Evolutionary conservation across 305 asterid genomes (phyloP), one percentile per base, ranked within the genome.

Genomic region (Fraxinus sp.): DNA sequence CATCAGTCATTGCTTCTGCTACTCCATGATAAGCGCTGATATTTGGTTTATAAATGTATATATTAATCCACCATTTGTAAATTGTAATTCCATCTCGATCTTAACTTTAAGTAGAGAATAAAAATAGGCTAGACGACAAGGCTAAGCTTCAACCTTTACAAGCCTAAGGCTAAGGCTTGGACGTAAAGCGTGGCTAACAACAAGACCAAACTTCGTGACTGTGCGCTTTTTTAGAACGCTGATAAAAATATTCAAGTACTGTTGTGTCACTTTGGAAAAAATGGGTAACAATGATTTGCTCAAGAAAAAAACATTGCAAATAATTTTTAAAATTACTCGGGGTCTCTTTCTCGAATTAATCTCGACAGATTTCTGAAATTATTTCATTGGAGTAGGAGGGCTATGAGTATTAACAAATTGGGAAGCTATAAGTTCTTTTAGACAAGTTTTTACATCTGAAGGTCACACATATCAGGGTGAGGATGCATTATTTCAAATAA

Each of bases 1-100:
- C 78, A 79, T 84, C 81, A 66, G 84, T 81, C 86, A 64, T 71
- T 35, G 57, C 70, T 28, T 80, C 68, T 80, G 86, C 81, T 16
- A 20, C 57, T 75, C 86, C 84, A 66, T 75, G 39, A 79, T 64
- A 62, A 64, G 33, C 86, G 83, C 80, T 64, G 78, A 33, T 59
- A 37, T 20, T 30, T 3, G 11, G 32, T 18, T 2, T 59, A 62
- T 62, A 62, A 62, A 62, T 20, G 6, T 9, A 71, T 16, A 8
- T 22, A 13, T 13, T 46, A 7, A 24, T 64, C 30, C 26, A 9
- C 72, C 72, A 24, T 7, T 64, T 64, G 16, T 49, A 49, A 49
- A 14, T 49, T 14, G 59, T 14, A 49, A 49, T 49, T 49, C 33
- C 35, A 64, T 14, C 35, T 24, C 33, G 2, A 22, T 64, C 35